Evolutionary conservation across 148 eudicot genomes (phyloP).

Genomic region (Agrostemma githago): DNA sequence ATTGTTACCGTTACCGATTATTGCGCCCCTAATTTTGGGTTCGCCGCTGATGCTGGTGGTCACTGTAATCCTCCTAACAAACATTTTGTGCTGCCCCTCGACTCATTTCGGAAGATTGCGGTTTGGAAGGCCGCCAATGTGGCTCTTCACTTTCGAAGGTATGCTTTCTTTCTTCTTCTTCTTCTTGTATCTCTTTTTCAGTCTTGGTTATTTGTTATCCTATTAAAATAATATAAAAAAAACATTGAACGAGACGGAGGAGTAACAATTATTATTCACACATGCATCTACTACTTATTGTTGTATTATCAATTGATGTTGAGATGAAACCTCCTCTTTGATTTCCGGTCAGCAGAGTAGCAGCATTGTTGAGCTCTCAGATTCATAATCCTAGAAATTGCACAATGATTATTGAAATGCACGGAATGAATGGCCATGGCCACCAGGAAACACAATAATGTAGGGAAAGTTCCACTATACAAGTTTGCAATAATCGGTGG

Average conservation of each 20-base stretch:
- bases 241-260: no score
- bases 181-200: neutral
- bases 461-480: no score
- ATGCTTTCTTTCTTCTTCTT: neutral
- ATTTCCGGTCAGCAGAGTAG: neutral
- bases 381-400: no score
- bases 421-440: no score
- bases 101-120: conserved; percentile 90
- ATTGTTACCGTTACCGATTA: conserved; percentile 85
- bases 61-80: conserved; percentile 68
- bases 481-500: no score
- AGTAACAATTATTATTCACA: no score
- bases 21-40: conserved; percentile 78
- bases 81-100: conserved; percentile 88
- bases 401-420: no score
- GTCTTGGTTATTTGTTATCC: no score
- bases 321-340: neutral
- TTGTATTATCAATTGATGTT: neutral
- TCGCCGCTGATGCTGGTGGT: conserved; percentile 63
- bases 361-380: neutral
- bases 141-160: conserved; percentile 87
- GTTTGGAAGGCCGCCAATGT: conserved; percentile 91
- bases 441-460: no score
- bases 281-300: neutral
- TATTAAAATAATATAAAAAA: no score